phyloP scores from a whole-genome alignment of 805 yeast genomes.

The Suhomyces faveliae region DNA sequence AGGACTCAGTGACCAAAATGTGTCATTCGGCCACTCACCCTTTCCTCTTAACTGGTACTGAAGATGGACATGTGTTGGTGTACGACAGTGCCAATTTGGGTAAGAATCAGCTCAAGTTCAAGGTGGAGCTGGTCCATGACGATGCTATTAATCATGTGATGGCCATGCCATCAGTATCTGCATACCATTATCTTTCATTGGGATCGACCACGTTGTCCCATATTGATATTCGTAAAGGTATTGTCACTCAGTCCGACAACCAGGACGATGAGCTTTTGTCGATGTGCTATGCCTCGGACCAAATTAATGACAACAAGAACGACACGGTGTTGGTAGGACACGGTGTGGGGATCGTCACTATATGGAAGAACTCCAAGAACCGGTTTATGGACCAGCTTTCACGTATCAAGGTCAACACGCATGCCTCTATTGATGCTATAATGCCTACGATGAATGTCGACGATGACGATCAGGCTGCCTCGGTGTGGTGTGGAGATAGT shows the following conservation, averaged over 20 bases:
- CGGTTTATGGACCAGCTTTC: constrained; percentile 74
- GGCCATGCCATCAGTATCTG: constrained; percentile 66
- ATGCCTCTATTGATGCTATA: constrained; percentile 72
- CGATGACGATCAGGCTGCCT: constrained; percentile 42
- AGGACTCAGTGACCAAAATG: constrained; percentile 43
- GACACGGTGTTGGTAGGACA: constrained; percentile 75
- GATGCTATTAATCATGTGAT: constrained; percentile 76
- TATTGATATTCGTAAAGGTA: constrained; percentile 74
- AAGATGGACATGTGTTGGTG: constrained; percentile 64
- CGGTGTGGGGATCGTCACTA: constrained; percentile 85
- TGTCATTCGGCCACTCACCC: constrained; percentile 46
- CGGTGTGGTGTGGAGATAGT: constrained; percentile 77
- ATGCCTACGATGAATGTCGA: constrained; percentile 56
- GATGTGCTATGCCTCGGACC: constrained; percentile 62
- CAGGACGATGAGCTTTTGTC: constrained; percentile 92
- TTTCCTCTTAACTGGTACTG: constrained; percentile 61
- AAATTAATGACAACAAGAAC: constrained; percentile 47
- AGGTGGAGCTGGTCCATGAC: constrained; percentile 59
- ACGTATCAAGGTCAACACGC: constrained; percentile 65
- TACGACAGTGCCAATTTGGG: constrained; percentile 57
- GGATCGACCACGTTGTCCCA: constrained; percentile 82
- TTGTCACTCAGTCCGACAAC: constrained; percentile 69
- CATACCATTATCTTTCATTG: constrained; percentile 72
- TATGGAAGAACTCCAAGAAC: constrained; percentile 77
- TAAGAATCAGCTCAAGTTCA: constrained; percentile 40